Evolutionary conservation across 2,329 filamentous ascomycete species (phyloP).

Genomic region (Seiridium unicorne): DNA sequence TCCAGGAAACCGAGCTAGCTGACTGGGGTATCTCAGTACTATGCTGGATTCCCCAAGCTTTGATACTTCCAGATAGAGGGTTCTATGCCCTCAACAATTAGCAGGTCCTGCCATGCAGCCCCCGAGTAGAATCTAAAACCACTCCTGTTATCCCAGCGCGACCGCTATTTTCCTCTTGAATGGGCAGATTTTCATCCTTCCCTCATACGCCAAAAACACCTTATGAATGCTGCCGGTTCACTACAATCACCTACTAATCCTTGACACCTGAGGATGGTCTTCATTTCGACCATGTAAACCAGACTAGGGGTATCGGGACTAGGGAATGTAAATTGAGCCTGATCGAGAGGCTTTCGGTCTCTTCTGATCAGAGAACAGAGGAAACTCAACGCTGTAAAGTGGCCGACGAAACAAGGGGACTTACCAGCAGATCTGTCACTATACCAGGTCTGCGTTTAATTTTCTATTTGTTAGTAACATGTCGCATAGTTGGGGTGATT

Average conservation of each 20-base stretch:
- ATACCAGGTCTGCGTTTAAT: neutral
- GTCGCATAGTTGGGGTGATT: too few relatives aligned
- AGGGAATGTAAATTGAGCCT: neutral
- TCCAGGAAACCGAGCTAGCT: too few relatives aligned
- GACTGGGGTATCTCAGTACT: too few relatives aligned
- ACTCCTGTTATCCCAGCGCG: too few relatives aligned
- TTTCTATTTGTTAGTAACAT: neutral
- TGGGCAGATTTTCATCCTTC: too few relatives aligned
- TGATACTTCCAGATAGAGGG: too few relatives aligned
- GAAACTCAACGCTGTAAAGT: neutral
- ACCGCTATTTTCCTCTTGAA: too few relatives aligned
- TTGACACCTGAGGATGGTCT: neutral
- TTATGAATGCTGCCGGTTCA: neutral
- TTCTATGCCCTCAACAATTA: too few relatives aligned
- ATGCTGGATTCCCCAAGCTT: too few relatives aligned
- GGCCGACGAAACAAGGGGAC: neutral
- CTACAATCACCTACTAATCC: neutral
- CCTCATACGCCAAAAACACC: neutral
- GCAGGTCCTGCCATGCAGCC: too few relatives aligned
- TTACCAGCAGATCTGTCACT: neutral
- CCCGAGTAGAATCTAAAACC: too few relatives aligned
- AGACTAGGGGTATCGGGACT: neutral
- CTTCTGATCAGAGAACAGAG: too few relatives aligned
- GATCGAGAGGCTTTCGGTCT: neutral
- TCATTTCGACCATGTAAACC: neutral